Base-by-base conservation (phyloP, 1,284 basidiomycete genomes). In the Xerocomus cyaneibrunnescens region DNA sequence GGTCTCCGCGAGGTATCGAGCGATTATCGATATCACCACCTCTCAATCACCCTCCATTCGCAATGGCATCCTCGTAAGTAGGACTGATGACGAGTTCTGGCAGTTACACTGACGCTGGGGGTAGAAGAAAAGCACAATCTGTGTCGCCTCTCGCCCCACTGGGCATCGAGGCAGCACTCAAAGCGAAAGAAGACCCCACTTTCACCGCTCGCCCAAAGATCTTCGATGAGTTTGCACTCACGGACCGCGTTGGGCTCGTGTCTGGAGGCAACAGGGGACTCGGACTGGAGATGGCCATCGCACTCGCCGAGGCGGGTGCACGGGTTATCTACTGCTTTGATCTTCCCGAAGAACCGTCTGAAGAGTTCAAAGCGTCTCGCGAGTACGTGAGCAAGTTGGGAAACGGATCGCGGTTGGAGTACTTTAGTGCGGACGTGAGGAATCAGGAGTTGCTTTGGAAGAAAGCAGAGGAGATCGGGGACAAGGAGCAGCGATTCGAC, bases 231-330 rank as follows among this genome's bases (percentile, higher is more conserved):
- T 92, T 94, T 72, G 78, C 82, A 10, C 78, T 93, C 36, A 73
- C 73, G n/a, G 85, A 84, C 60, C 83, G 87, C 22, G 87, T 90
- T 14, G 85, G 81, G 31, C 74, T 93, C 53, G 82, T 92, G 38
- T 88, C 89, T 0, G 89, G 89, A 12, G 92, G 77, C 3, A 89
- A 89, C 60, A 78, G 91, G 43, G 91, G 91, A 2, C 78, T 94
- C 10, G 91, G 92, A 4, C 78, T 94, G 36, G 89, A 91, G 70
- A 87, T 90, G 80, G 89, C 89, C 27, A 75, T 91, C 51, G 81
- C 85, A 5, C 72, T 91, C 34, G 79, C 83, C 36, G 91, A 94
- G 71, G 83, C 84, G 4, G 91, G 89, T 44, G 88, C 89, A 4
- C 76, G 85, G 16, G 81, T 73, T 2, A 82, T 94, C 1, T 89